These are phyloP conservation scores for Tirmania nivea DNA, from an alignment of 495 filamentous ascomycete species.

Conservation along the genomic window DNA sequence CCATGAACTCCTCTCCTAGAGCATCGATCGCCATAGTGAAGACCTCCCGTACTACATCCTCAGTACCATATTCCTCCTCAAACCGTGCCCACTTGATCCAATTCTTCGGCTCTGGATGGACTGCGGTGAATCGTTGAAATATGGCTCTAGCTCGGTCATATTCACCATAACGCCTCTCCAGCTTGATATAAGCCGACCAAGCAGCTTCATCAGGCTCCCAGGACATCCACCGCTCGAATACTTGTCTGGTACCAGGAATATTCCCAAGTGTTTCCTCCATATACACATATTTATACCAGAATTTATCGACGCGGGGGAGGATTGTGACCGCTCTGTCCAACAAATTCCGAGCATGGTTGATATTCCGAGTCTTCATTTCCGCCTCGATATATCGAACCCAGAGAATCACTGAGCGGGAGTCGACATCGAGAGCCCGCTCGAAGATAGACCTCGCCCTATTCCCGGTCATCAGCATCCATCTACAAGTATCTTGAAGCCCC, in stretches of 20 bases:
- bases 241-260: slow-evolving; percentile 73
- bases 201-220: slow-evolving; percentile 95
- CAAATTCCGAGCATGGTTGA: slow-evolving; percentile 90
- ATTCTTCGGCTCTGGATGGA: slow-evolving; percentile 85
- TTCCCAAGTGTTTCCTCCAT: slow-evolving; percentile 96
- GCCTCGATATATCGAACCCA: slow-evolving; percentile 81
- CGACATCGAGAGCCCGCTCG: slow-evolving; percentile 84
- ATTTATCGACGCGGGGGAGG: slow-evolving; percentile 71
- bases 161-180: slow-evolving; percentile 88
- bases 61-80: slow-evolving; percentile 84
- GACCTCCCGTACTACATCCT: slow-evolving; percentile 77
- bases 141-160: slow-evolving; percentile 65
- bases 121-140: slow-evolving; percentile 74
- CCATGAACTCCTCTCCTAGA: slow-evolving; percentile 86
- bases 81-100: slow-evolving; percentile 99
- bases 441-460: slow-evolving; percentile 76
- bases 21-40: slow-evolving; percentile 77
- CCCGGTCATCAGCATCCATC: neutral
- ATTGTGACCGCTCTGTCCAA: slow-evolving; percentile 88
- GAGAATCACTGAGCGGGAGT: slow-evolving; percentile 58
- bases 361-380: slow-evolving; percentile 90
- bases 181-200: slow-evolving; percentile 87
- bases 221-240: slow-evolving; percentile 95
- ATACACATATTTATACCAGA: slow-evolving; percentile 98
- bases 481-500: neutral